Base-by-base conservation (phyloP, 371 early-diverging fungal genomes). In the Rhizopus microsporus region DNA sequence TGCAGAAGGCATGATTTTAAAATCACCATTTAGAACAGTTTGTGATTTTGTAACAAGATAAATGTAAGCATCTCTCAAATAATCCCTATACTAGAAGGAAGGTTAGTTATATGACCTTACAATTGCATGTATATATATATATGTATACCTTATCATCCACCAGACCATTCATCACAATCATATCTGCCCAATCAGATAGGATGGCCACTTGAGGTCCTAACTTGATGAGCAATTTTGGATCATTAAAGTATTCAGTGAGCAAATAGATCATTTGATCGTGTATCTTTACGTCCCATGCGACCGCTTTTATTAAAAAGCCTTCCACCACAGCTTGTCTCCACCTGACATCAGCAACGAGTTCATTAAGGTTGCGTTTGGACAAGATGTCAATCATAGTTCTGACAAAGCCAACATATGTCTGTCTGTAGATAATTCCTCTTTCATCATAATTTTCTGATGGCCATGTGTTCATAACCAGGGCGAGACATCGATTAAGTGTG, bases 321-420 rank as follows among this genome's bases (percentile, higher is more conserved):
- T 74, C 77, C 68, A 84, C 57, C 7, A 84, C 63, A 1, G 56
- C 63, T 4, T 69, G 53, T 34, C 76, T 77, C 76, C 77, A 78
- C 37, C 65, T 65, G 13, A 63, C 54, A 34, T 72, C 71, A 8
- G 57, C 60, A 13, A 81, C 51, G 40, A 78, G 75, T 2, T 80
- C 71, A 1, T 69, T 51, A 35, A 81, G 59, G 39, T 78, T 72
- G 3, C 63, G 62, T 16, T 81, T 81, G 10, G 57, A 38, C 0
- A 84, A 39, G 38, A 78, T 60, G 23, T 60, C 69, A 35, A 82
- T 61, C 45, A 81, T 71, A 0, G 83, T 80, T 3, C 72, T 62
- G 48, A 78, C 66, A 38, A 82, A 81, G n/a, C 79, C 71, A 17
- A 76, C 60, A 53, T 81, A 84, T 1, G 77, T 78, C 32, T 74